phyloP scores from a whole-genome alignment of 139 green algal genomes.

The Desmodesmus armatus region DNA sequence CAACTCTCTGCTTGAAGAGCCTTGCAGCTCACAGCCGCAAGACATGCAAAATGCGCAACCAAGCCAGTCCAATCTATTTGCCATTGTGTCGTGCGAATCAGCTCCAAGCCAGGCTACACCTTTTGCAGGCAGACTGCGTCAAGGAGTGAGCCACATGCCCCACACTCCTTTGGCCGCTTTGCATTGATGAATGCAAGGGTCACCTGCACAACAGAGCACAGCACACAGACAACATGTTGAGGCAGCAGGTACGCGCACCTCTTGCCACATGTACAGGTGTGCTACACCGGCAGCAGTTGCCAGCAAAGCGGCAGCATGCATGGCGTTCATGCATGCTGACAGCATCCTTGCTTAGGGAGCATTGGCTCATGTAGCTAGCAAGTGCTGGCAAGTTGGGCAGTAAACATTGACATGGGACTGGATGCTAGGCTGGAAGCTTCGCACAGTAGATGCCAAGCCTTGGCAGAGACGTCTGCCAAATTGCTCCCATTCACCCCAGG shows the following conservation, averaged over 20 bases:
- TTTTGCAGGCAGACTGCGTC: slow-evolving; percentile 35
- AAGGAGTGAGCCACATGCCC: slow-evolving; percentile 32
- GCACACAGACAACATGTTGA: not conserved
- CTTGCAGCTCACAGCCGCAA: too few species aligned
- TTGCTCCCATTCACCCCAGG: not conserved
- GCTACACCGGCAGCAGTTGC: too few species aligned
- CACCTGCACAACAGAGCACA: not conserved
- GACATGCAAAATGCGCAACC: too few species aligned
- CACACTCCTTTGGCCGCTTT: slow-evolving; percentile 32
- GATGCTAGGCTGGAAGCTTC: too few species aligned
- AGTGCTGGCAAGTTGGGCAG: not conserved
- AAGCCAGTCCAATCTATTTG: too few species aligned
- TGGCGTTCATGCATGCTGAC: not conserved
- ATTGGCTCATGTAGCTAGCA: not conserved
- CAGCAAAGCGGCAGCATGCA: not conserved
- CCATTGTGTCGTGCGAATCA: too few species aligned
- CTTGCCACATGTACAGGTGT: too few species aligned
- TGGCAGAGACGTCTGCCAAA: not conserved
- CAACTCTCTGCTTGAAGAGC: too few species aligned
- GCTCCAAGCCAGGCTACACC: too few species aligned
- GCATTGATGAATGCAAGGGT: slow-evolving; percentile 36
- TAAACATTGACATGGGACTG: too few species aligned
- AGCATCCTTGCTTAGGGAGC: not conserved
- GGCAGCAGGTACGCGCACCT: too few species aligned
- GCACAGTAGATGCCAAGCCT: too few species aligned